phyloP scores from a whole-genome alignment of 169 alveolate genomes.

The Babesia bovis region DNA sequence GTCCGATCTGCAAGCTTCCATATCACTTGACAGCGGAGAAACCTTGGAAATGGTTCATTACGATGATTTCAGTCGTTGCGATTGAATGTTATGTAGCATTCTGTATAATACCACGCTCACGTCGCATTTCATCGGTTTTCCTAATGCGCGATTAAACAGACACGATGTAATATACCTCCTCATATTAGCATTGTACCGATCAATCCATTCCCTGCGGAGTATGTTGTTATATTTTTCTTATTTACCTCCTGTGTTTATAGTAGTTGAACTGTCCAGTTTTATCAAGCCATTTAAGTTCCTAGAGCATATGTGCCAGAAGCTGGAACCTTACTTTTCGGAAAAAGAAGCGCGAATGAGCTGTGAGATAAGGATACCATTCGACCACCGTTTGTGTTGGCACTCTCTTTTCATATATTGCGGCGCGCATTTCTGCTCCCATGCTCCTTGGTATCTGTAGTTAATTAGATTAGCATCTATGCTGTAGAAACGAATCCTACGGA shows the following conservation, averaged over 20 bases:
- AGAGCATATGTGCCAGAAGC: conserved; percentile 16
- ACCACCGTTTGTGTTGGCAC: conserved; percentile 65
- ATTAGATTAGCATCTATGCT: background rate
- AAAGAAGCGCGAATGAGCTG: conserved; percentile 72
- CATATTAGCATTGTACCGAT: conserved; percentile 52
- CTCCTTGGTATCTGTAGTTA: conserved; percentile 66
- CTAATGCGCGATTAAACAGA: background rate
- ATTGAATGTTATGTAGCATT: background rate
- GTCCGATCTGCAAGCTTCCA: conserved; percentile 25
- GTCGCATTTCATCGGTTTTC: conserved; percentile 14
- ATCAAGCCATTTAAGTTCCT: conserved; percentile 56
- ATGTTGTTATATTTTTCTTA: background rate
- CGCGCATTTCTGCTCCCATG: conserved; percentile 75
- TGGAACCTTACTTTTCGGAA: conserved; percentile 62
- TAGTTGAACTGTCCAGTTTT: conserved; percentile 66
- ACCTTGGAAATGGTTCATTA: conserved; percentile 26
- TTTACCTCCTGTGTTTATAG: conserved; percentile 65
- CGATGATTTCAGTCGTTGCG: conserved; percentile 53
- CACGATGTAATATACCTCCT: conserved; percentile 23
- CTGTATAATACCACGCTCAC: conserved; percentile 6
- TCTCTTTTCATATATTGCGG: conserved; percentile 68
- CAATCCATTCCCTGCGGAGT: conserved; percentile 61
- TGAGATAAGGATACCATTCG: conserved; percentile 80
- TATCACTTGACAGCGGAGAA: conserved; percentile 18
- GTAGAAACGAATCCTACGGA: too few relatives aligned